phyloP scores from a whole-genome alignment of 148 eudicot genomes.

The Amaranthus cruentus region DNA sequence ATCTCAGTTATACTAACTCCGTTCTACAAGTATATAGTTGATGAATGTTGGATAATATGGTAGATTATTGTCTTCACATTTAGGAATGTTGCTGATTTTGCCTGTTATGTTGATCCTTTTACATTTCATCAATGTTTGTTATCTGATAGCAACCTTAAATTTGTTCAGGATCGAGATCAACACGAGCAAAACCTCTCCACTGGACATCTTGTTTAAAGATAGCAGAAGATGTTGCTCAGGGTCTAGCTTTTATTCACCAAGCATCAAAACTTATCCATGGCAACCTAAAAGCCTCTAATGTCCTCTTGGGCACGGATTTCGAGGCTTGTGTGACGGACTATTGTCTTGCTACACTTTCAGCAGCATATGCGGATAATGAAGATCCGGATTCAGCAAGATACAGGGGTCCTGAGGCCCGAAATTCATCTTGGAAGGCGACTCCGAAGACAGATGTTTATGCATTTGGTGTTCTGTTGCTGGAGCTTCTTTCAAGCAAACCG shows the following conservation, averaged over 20 bases:
- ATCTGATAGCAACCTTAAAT: neutral
- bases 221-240: slow-evolving; percentile 89
- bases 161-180: slow-evolving; percentile 68
- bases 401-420: slow-evolving; percentile 69
- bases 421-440: slow-evolving; percentile 42
- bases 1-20: too few relatives aligned
- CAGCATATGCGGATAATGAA: slow-evolving; percentile 33
- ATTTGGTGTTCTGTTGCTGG: slow-evolving; percentile 70
- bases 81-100: neutral
- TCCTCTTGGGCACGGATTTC: slow-evolving; percentile 76
- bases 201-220: slow-evolving; percentile 95
- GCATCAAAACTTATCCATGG: slow-evolving; percentile 71
- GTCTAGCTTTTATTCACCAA: slow-evolving; percentile 88
- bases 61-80: neutral
- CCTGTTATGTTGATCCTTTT: neutral
- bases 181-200: slow-evolving; percentile 84
- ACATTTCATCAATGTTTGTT: neutral
- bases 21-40: too few relatives aligned
- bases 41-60: too few relatives aligned
- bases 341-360: slow-evolving; percentile 45
- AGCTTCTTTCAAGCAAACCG: slow-evolving; percentile 75
- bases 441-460: slow-evolving; percentile 73
- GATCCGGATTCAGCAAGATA: slow-evolving; percentile 65
- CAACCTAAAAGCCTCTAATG: slow-evolving; percentile 77
- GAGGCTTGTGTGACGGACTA: slow-evolving; percentile 88